Evolutionary conservation across 805 yeast genomes (phyloP).

Genomic region (Kuraishia molischiana): DNA sequence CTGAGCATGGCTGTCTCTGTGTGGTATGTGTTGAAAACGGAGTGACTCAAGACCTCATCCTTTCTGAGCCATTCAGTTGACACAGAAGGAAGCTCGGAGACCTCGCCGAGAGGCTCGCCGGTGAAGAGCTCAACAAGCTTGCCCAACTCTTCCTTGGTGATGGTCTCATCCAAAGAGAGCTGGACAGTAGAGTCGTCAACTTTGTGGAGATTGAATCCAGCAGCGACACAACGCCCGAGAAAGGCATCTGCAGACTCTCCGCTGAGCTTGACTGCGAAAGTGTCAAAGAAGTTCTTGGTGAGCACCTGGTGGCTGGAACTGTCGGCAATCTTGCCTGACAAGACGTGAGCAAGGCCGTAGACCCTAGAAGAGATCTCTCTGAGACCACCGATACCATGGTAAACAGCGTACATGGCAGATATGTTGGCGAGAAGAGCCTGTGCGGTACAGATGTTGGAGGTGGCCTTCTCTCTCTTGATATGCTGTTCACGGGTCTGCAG

Average conservation of each 20-base stretch:
- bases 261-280: slow-evolving; percentile 55
- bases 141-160: slow-evolving; percentile 48
- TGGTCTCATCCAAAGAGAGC: slow-evolving; percentile 88
- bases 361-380: slow-evolving; percentile 69
- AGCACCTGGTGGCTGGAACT: slow-evolving; percentile 35
- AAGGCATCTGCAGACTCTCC: slow-evolving; percentile 45
- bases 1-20: slow-evolving; percentile 94
- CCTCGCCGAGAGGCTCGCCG: slow-evolving; percentile 16
- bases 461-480: slow-evolving; percentile 94
- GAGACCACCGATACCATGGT: slow-evolving; percentile 89
- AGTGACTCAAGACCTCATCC: slow-evolving; percentile 54
- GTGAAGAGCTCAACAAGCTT: slow-evolving; percentile 55
- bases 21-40: slow-evolving; percentile 79
- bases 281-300: slow-evolving; percentile 75
- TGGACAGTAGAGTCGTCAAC: slow-evolving; percentile 54
- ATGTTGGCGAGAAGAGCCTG: slow-evolving; percentile 94
- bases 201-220: slow-evolving; percentile 70
- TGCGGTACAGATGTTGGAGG: slow-evolving; percentile 96
- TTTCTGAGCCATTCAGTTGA: slow-evolving; percentile 42
- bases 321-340: slow-evolving; percentile 48
- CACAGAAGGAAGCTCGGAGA: slow-evolving; percentile 34
- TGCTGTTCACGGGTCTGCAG: slow-evolving; percentile 98
- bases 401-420: slow-evolving; percentile 91
- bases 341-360: slow-evolving; percentile 59
- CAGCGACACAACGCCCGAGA: slow-evolving; percentile 44